Conservation (phyloP, 2,329 filamentous ascomycete species). For the Neurospora sp. region DNA sequence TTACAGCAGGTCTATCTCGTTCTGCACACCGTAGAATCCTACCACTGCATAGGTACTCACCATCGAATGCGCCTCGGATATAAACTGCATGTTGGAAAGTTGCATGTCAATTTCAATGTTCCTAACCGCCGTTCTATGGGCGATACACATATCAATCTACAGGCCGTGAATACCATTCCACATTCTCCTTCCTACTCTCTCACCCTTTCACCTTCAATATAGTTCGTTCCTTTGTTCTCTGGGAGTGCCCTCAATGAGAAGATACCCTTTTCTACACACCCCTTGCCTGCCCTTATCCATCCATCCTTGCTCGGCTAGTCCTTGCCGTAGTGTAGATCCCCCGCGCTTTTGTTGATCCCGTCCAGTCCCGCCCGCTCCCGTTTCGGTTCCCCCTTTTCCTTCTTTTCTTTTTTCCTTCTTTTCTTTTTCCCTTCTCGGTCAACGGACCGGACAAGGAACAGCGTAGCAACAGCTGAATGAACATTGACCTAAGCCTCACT, state of each 20-base stretch:
- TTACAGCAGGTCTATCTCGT: background rate
- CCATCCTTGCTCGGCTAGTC: background rate
- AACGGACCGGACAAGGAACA: background rate
- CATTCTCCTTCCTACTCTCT: background rate
- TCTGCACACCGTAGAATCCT: background rate
- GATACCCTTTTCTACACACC: background rate
- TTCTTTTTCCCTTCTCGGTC: background rate
- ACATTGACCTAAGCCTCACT: background rate
- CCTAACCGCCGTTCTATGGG: background rate
- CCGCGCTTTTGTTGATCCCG: background rate
- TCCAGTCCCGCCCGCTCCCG: background rate
- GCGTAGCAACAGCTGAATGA: background rate
- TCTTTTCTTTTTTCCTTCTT: background rate
- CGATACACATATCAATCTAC: background rate
- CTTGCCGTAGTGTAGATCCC: background rate
- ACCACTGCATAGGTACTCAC: background rate
- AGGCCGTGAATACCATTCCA: background rate
- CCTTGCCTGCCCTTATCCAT: background rate
- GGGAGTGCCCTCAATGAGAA: background rate
- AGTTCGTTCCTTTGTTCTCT: background rate
- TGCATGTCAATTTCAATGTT: background rate
- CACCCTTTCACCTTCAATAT: background rate
- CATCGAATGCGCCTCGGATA: background rate
- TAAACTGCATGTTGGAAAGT: background rate
- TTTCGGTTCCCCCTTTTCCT: background rate